A percentile compares a stretch with the other conserved stretches of the same genome.
Evolutionary conservation across 2,329 filamentous ascomycete genomes (phyloP).

Genomic region (Phyllosticta citriasiana): DNA sequence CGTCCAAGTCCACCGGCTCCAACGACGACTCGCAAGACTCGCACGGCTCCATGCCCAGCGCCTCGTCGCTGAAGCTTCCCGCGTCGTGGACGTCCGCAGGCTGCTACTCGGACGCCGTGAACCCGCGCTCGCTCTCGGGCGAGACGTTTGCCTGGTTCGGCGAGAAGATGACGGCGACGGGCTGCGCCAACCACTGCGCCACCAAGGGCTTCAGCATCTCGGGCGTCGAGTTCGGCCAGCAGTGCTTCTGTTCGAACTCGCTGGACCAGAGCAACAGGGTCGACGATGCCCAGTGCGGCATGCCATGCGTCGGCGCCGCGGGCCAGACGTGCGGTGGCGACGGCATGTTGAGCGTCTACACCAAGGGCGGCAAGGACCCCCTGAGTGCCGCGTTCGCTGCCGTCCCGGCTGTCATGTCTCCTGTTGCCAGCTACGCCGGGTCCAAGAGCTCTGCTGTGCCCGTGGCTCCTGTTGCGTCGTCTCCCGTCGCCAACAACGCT

Average conservation of each 20-base stretch:
- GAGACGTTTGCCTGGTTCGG: constrained; percentile 4
- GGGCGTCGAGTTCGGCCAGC: constrained; percentile 19
- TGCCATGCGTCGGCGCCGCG: constrained; percentile 6
- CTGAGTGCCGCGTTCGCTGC: neutral
- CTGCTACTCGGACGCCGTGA: constrained; percentile 7
- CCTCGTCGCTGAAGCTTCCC: neutral
- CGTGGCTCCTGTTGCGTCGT: neutral
- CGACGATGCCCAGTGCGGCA: constrained; percentile 3
- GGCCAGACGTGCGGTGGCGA: constrained; percentile 4
- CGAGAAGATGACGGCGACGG: constrained; percentile 4
- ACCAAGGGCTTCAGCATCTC: constrained; percentile 23
- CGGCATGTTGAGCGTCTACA: constrained; percentile 2
- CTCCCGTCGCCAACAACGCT: neutral
- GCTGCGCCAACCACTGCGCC: constrained; percentile 21
- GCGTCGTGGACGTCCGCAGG: neutral
- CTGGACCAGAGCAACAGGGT: constrained; percentile 10
- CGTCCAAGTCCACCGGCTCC: neutral
- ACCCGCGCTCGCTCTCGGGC: constrained; percentile 3
- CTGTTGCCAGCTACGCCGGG: neutral
- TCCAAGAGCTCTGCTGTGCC: neutral
- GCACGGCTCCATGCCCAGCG: neutral
- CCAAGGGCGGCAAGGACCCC: constrained; percentile 1
- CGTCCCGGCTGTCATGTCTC: neutral
- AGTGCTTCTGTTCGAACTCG: constrained; percentile 14
- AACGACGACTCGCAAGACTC: neutral